phyloP scores from a whole-genome alignment of 495 filamentous ascomycete genomes.

The Cryomyces minteri region DNA sequence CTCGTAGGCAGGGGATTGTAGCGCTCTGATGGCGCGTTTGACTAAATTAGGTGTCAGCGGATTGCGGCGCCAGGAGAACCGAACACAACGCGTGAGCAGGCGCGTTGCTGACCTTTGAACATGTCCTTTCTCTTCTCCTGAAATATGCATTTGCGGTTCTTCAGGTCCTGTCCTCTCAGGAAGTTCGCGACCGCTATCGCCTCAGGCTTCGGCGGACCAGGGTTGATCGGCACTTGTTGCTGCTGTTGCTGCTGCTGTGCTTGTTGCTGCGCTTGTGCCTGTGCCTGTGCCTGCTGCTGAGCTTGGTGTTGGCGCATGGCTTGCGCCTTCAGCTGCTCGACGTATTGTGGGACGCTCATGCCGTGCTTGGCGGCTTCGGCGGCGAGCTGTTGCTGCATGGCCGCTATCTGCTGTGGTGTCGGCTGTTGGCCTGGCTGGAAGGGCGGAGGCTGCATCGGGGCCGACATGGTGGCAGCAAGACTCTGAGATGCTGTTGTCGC shows the following conservation, averaged over 20 bases:
- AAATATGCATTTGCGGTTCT: conserved; percentile 78
- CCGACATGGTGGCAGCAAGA: no score
- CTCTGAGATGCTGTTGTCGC: no score
- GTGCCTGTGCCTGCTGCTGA: conserved; percentile 27
- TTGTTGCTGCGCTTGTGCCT: conserved; percentile 22
- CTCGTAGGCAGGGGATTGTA: conserved; percentile 73
- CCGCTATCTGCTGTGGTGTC: conserved; percentile 66
- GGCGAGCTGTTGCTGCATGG: conserved; percentile 71
- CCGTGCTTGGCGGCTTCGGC: conserved; percentile 47
- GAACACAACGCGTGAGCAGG: not conserved
- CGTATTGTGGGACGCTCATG: conserved; percentile 43
- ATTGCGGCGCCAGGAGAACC: not conserved
- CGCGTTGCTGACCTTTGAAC: conserved; percentile 54
- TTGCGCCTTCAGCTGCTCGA: conserved; percentile 37
- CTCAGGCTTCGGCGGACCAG: conserved; percentile 68
- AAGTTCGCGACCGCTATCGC: conserved; percentile 83
- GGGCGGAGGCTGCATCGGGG: no score
- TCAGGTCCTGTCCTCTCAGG: conserved; percentile 67
- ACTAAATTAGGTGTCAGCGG: conserved; percentile 31
- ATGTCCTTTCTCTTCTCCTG: conserved; percentile 96
- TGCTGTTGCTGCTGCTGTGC: conserved; percentile 27
- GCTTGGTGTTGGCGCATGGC: conserved; percentile 32
- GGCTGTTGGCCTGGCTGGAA: conserved; percentile 38
- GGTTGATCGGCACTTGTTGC: conserved; percentile 38
- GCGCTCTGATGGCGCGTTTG: conserved; percentile 88